A percentile compares a stretch with the other conserved stretches of the same genome.
Evolutionary conservation across 2,329 filamentous ascomycete genomes (phyloP).

Genomic region (Nothophoma quercina): DNA sequence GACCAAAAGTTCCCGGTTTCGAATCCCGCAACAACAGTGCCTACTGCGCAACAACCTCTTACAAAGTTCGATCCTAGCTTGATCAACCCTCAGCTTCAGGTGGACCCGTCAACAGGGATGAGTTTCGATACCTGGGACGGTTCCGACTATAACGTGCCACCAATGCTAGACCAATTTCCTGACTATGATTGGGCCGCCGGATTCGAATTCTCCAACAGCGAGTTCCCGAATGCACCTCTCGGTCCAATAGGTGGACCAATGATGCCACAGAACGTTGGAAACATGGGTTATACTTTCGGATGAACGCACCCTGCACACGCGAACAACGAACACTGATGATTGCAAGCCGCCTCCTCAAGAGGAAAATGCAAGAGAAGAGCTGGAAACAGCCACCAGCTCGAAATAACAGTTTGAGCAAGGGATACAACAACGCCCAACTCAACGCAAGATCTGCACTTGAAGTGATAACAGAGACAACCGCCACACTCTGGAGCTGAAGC

Average conservation of each 20-base stretch:
- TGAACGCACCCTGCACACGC: conserved; percentile 22
- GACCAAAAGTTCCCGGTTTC: conserved; percentile 28
- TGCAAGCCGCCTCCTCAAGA: too few species aligned
- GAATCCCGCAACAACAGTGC: not conserved
- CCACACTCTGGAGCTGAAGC: too few species aligned
- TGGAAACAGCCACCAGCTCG: too few species aligned
- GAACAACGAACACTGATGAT: too few species aligned
- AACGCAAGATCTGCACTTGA: too few species aligned
- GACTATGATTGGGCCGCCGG: conserved; percentile 50
- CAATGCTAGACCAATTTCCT: conserved; percentile 47
- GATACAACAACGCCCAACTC: too few species aligned
- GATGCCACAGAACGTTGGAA: conserved; percentile 29
- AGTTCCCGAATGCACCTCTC: conserved; percentile 34
- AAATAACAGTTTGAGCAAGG: too few species aligned
- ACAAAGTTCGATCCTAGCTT: conserved; percentile 39
- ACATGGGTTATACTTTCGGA: conserved; percentile 39
- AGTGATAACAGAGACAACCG: too few species aligned
- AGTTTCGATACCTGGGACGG: conserved; percentile 38
- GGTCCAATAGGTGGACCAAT: conserved; percentile 28
- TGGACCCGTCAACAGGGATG: conserved; percentile 30
- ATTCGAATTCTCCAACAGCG: conserved; percentile 44
- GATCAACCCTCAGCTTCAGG: conserved; percentile 30
- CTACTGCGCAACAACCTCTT: conserved; percentile 23
- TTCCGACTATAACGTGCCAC: conserved; percentile 38
- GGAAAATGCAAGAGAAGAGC: too few species aligned